Base-by-base conservation (phyloP, 352 stramenopile genomes). In the Globisporangium orthogonon region DNA sequence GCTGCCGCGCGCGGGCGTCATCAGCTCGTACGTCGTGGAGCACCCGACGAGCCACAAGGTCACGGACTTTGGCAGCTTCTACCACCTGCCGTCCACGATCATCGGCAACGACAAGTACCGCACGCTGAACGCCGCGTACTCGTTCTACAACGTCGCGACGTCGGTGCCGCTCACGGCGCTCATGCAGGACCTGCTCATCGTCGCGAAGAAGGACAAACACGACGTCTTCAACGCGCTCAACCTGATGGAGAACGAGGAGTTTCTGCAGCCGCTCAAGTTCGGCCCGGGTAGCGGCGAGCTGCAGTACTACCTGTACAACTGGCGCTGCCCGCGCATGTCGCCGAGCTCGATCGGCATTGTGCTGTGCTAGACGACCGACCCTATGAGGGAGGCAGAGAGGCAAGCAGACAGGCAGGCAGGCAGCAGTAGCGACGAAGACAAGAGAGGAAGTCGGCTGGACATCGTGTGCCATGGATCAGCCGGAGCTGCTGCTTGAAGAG, bases 51-150 rank as follows among this genome's bases (percentile, higher is more conserved):
- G 66, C 37, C 70, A 89, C 58, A 73, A 87, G 39, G 65, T 98
- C 53, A 98, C 89, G 31, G 95, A 99, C 71, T 86, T 99, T 46
- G 94, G 84, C 52, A 92, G 83, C 73, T 99, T 98, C 64, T 99
- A 99, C 80, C 96, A 99, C 69, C 68, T 99, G 54, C 95, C 96
- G 44, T 98, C 89, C 23, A 97, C 95, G 0, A 91, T 99, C 58
- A 89, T 99, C 37, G 86, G 91, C 49, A 84, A 98, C 71, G 64
- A 84, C 33, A 98, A 98, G 74, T 89, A 99, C 77, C 82, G 87
- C 40, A 97, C 85, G 46, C 83, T 99, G n/a, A 87, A 91, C 69
- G 97, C 97, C 1, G 97, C 93, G n/a, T 99, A 99, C 74, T 97
- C 90, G 54, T 99, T 98, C 65, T 99, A 99, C 81, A 99, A 99